Conservation (phyloP, 2,329 filamentous ascomycete species). For the Lojkania enalia region DNA sequence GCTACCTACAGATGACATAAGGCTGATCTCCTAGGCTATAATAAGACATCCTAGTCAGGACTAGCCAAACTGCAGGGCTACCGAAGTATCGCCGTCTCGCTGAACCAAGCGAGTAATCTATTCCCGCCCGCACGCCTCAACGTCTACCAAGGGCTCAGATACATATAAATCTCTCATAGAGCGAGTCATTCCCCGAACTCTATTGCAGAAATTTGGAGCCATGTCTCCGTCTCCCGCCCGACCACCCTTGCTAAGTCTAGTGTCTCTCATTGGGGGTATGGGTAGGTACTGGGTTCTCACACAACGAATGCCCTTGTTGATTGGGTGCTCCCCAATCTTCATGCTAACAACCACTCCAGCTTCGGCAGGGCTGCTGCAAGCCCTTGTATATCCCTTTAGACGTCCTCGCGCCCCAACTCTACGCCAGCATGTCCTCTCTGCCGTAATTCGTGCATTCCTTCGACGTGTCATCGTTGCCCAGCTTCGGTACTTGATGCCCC, state of each 20-base stretch:
- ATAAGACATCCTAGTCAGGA: background rate
- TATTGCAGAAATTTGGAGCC: too few species aligned
- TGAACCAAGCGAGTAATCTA: background rate
- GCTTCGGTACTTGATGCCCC: slow-evolving; percentile 18
- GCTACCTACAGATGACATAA: too few species aligned
- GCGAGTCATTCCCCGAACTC: too few species aligned
- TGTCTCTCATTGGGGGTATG: slow-evolving; percentile 1
- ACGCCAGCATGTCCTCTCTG: slow-evolving; percentile 21
- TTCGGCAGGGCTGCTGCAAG: slow-evolving; percentile 12
- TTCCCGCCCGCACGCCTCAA: background rate
- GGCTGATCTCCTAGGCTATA: too few species aligned
- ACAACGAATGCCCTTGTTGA: too few species aligned
- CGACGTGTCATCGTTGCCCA: slow-evolving; percentile 23
- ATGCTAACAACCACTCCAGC: slow-evolving; percentile 14
- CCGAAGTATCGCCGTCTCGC: background rate
- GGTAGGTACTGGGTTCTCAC: slow-evolving; percentile 1
- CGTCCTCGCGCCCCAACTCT: slow-evolving; percentile 17
- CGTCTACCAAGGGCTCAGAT: too few species aligned
- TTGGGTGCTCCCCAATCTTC: too few species aligned
- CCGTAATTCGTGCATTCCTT: slow-evolving; percentile 21
- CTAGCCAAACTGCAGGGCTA: background rate
- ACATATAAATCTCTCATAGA: too few species aligned
- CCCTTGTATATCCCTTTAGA: slow-evolving; percentile 25
- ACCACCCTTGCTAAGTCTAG: slow-evolving; percentile 3
- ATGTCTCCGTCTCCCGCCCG: background rate